These are phyloP conservation scores for Sideroxylon spinosum DNA, from an alignment of 179 eudicot genomes.

Conservation along the genomic window DNA sequence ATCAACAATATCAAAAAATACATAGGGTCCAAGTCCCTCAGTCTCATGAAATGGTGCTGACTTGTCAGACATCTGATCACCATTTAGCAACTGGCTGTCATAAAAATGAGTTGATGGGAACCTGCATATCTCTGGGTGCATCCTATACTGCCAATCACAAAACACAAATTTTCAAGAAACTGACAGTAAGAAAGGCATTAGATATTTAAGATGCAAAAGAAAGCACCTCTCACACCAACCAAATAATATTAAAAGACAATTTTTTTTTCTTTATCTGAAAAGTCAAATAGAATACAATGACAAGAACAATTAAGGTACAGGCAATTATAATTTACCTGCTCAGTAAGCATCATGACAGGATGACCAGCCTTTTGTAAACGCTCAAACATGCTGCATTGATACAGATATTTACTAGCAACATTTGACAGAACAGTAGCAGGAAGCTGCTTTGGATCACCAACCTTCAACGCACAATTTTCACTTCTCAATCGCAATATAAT, in stretches of 20 bases:
- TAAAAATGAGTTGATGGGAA: conserved; percentile 92
- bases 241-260: neutral
- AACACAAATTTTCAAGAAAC: conserved; percentile 9
- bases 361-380: conserved; percentile 93
- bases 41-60: conserved; percentile 75
- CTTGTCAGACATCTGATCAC: conserved; percentile 59
- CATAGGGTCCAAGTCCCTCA: conserved; percentile 77
- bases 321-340: conserved; percentile 58
- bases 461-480: conserved; percentile 43
- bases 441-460: conserved; percentile 99
- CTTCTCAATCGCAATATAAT: conserved; percentile 5
- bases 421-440: conserved; percentile 97
- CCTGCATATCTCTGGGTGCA: conserved; percentile 93
- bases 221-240: neutral
- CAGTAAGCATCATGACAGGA: conserved; percentile 88
- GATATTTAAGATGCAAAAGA: neutral
- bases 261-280: neutral
- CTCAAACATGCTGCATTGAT: conserved; percentile 99
- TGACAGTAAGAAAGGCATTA: neutral
- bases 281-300: neutral
- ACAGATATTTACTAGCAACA: conserved; percentile 83
- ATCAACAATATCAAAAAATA: conserved; percentile 81
- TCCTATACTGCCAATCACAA: conserved; percentile 73
- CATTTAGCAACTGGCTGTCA: conserved; percentile 79
- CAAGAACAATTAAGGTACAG: neutral